phyloP scores from a whole-genome alignment of 768 basidiomycete genomes.

The Galerina sulciceps region DNA sequence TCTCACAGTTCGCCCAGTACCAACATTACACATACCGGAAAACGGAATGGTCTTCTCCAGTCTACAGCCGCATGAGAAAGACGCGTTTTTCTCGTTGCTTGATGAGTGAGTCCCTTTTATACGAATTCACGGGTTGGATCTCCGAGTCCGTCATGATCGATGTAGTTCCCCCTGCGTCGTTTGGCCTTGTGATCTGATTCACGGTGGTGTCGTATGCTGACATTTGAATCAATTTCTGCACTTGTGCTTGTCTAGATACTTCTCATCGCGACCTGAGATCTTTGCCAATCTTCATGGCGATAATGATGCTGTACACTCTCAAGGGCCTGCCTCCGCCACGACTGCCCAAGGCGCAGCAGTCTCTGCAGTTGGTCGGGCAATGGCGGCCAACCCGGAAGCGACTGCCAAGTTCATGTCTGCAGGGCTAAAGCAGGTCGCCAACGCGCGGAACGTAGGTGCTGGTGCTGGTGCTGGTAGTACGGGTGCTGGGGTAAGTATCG shows the following conservation, averaged over 20 bases:
- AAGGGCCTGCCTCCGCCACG: slow-evolving; percentile 28
- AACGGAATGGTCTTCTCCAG: slow-evolving; percentile 71
- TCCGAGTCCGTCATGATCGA: slow-evolving; percentile 6
- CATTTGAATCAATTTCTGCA: slow-evolving; percentile 14
- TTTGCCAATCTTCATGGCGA: slow-evolving; percentile 34
- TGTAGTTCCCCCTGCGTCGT: slow-evolving; percentile 13
- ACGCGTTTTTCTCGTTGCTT: slow-evolving; percentile 79
- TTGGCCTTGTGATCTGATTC: slow-evolving; percentile 16
- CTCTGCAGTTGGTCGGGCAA: slow-evolving; percentile 48
- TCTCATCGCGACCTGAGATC: slow-evolving; percentile 72
- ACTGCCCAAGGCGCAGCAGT: slow-evolving; percentile 32
- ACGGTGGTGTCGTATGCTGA: slow-evolving; percentile 14
- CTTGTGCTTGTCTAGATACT: slow-evolving; percentile 54
- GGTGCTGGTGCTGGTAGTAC: slow-evolving; percentile 12
- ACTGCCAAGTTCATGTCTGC: slow-evolving; percentile 45
- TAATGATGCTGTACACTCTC: slow-evolving; percentile 11
- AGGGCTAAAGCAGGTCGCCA: slow-evolving; percentile 41
- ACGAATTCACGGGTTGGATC: slow-evolving; percentile 3
- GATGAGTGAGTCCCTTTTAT: slow-evolving; percentile 65
- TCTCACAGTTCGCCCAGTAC: slow-evolving; percentile 2
- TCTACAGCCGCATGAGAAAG: slow-evolving; percentile 69
- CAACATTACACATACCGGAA: slow-evolving; percentile 17
- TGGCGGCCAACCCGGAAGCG: slow-evolving; percentile 45
- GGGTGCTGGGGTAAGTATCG: slow-evolving; percentile 18
- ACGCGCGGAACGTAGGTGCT: slow-evolving; percentile 14